phyloP scores from a whole-genome alignment of 805 yeast genomes.

The Ogataea degrootiae region DNA sequence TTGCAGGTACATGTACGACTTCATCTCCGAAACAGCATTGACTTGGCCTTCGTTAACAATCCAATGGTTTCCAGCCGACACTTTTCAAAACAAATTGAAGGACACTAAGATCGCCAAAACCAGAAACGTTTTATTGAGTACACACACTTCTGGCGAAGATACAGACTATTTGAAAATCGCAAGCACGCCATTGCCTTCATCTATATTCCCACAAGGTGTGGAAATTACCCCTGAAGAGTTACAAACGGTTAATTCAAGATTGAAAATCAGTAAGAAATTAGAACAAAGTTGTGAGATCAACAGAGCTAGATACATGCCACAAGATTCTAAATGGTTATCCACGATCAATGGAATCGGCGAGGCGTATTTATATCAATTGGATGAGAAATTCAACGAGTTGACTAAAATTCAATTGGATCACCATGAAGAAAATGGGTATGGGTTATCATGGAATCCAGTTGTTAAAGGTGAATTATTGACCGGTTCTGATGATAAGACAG shows the following conservation, averaged over 20 bases:
- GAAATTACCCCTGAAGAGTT: constrained; percentile 23
- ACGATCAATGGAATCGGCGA: constrained; percentile 68
- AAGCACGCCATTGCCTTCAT: constrained; percentile 50
- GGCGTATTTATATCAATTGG: constrained; percentile 46
- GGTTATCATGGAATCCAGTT: constrained; percentile 59
- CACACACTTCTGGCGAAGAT: constrained; percentile 71
- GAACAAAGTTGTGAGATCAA: constrained; percentile 63
- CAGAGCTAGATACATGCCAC: constrained; percentile 69
- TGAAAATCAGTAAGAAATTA: constrained; percentile 57
- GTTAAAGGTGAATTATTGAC: constrained; percentile 49
- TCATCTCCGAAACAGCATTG: constrained; percentile 72
- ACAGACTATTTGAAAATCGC: constrained; percentile 64
- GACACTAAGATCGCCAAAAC: constrained; percentile 26
- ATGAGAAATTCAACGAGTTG: constrained; percentile 12
- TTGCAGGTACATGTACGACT: constrained; percentile 78
- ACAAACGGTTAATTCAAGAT: constrained; percentile 44
- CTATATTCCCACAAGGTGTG: constrained; percentile 18
- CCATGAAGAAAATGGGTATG: constrained; percentile 69
- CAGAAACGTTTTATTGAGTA: constrained; percentile 58
- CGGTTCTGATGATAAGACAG: constrained; percentile 60
- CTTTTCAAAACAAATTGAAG: constrained; percentile 20
- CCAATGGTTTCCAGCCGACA: constrained; percentile 62
- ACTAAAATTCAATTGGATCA: constrained; percentile 36
- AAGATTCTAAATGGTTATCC: constrained; percentile 48
- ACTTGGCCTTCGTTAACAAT: constrained; percentile 80